These are phyloP conservation scores for Teratosphaeria destructans DNA, from an alignment of 2,329 filamentous ascomycete species.

Conservation along the genomic window DNA sequence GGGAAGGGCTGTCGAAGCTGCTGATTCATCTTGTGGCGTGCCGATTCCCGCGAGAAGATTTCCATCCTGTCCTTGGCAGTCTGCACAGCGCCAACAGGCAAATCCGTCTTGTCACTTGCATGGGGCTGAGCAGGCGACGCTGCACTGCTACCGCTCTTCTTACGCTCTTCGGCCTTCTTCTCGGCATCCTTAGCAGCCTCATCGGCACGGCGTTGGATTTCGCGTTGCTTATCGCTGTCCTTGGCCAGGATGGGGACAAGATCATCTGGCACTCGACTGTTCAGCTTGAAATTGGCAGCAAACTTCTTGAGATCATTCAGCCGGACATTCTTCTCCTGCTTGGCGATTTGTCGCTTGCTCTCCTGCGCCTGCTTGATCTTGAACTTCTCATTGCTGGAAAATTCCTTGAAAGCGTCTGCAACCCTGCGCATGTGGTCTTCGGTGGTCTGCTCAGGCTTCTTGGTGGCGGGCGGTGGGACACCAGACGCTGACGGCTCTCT, in stretches of 20 bases:
- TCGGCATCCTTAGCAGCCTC: constrained; percentile 55
- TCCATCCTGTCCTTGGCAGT: not conserved
- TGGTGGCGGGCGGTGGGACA: constrained; percentile 9
- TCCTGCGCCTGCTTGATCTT: constrained; percentile 46
- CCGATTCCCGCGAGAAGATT: not conserved
- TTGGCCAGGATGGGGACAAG: constrained; percentile 92
- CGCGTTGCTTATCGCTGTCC: constrained; percentile 85
- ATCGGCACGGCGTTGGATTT: constrained; percentile 82
- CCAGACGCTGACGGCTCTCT: constrained; percentile 7
- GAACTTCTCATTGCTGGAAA: constrained; percentile 52
- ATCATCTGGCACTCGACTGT: constrained; percentile 83
- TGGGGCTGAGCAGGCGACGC: constrained; percentile 13
- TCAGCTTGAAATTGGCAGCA: constrained; percentile 84
- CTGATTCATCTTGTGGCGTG: not conserved
- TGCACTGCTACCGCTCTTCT: constrained; percentile 12
- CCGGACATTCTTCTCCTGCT: constrained; percentile 79
- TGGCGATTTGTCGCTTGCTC: constrained; percentile 43
- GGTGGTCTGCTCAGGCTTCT: constrained; percentile 33
- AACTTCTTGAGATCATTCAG: constrained; percentile 93
- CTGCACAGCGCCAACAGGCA: not conserved
- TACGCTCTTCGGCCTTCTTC: constrained; percentile 33
- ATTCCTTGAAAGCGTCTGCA: constrained; percentile 53
- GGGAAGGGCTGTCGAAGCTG: not conserved
- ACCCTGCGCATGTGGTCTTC: constrained; percentile 52
- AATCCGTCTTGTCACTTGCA: not conserved